phyloP scores from a whole-genome alignment of 768 basidiomycete genomes.

The Cystoderma amianthinum region DNA sequence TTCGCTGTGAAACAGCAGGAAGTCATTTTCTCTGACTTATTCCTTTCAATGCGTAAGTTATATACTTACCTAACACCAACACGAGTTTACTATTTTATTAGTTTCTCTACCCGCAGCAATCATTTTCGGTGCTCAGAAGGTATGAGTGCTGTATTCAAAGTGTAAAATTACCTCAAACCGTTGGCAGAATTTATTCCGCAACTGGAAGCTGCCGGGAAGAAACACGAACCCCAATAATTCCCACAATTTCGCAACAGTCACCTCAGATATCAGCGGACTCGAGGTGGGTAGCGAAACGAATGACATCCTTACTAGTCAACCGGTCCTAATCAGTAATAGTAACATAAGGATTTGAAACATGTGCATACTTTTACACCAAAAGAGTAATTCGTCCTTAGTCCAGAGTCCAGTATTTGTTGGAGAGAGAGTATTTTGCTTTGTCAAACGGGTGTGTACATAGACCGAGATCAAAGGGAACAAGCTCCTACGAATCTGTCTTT shows the following conservation, averaged over 20 bases:
- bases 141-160: background rate
- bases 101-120: background rate
- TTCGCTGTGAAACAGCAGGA: background rate
- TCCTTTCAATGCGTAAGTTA: background rate
- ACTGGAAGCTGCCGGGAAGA: background rate
- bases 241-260: background rate
- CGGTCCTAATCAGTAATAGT: too few species aligned
- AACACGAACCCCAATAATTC: background rate
- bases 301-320: too few species aligned
- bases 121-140: background rate
- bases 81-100: background rate
- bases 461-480: too few species aligned
- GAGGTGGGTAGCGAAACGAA: too few species aligned
- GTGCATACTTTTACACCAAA: too few species aligned
- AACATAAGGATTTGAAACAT: too few species aligned
- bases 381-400: too few species aligned
- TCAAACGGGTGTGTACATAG: too few species aligned
- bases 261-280: background rate
- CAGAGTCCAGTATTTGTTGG: too few species aligned
- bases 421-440: too few species aligned
- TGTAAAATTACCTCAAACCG: background rate
- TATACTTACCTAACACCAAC: background rate
- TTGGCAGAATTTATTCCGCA: background rate
- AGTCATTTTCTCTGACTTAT: background rate
- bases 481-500: too few species aligned